A percentile compares a stretch with the other conserved stretches of the same genome.
phyloP scores from a whole-genome alignment of 192 early-diverging fungal genomes.

The Entrophospora sp. region DNA sequence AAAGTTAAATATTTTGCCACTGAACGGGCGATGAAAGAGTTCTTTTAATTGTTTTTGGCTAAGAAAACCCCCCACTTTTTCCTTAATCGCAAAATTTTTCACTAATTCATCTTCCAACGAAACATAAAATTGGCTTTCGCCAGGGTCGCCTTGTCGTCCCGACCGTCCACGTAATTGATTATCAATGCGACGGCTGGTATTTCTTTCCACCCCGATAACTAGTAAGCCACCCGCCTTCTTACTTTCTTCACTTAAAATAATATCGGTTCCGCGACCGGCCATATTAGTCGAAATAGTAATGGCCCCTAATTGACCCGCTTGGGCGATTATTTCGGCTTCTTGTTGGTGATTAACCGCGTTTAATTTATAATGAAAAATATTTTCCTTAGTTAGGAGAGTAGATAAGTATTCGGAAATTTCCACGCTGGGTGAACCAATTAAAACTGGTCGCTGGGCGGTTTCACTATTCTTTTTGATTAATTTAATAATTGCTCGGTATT shows the following conservation, averaged over 20 bases:
- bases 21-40: neutral
- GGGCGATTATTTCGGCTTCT: neutral
- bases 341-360: conserved; percentile 8
- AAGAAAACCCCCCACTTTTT: neutral
- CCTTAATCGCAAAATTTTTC: neutral
- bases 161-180: conserved; percentile 7
- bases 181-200: neutral
- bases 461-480: conserved; percentile 1
- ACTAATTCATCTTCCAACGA: conserved; percentile 7
- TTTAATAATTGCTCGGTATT: neutral
- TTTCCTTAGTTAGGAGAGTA: neutral
- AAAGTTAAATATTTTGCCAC: conserved; percentile 5
- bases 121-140: neutral
- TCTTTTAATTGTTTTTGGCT: conserved; percentile 8
- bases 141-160: conserved; percentile 7
- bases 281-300: conserved; percentile 4
- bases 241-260: conserved; percentile 5
- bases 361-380: neutral
- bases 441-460: neutral
- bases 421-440: conserved; percentile 1
- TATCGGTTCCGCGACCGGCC: neutral
- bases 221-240: neutral
- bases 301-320: conserved; percentile 1
- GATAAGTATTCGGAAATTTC: conserved; percentile 7
- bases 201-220: neutral